Base-by-base conservation (phyloP, 2,329 filamentous ascomycete genomes). In the Aspergillus floridensis region DNA sequence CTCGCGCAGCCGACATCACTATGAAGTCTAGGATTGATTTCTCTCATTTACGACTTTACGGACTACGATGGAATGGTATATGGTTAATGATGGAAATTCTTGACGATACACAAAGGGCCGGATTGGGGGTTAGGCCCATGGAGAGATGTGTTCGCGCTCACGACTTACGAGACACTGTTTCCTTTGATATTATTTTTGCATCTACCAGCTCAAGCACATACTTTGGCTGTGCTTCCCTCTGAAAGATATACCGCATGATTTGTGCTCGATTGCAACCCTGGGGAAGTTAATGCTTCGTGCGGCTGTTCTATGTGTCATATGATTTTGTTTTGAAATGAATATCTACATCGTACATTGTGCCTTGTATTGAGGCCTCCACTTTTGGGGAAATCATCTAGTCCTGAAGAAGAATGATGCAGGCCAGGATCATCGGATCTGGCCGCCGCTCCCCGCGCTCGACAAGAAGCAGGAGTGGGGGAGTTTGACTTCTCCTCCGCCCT, bases 1-100 rank as follows among this genome's bases (percentile, higher is more conserved):
- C 53, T 70, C 71, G 5, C 67, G 68, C 24, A 65, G 70, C 21
- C 63, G 68, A 56, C 68, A 67, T 46, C 63, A 67, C 31, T 73
- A 73, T 63, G 71, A 71, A 53, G 70, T 74, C 54, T 74, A 57
- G 59, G 24, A 16, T 4, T 24, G 24, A 14, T 31, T 29, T 48
- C 32, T 50, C 22, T 24, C 21, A 29, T 32, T 48, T 48, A 26
- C 3, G 26, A 55, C 21, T 44, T 48, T 35, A 26, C 11, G 46
- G 49, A 44, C 38, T 48, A 55, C 32, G 44, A 55, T 55, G 53
- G 29, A 19, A 35, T 46, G 26, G 32, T 48, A 48, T 16, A 7
- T 22, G 29, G 32, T 49, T 57, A 52, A 60, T 56, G 54, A 61
- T 58, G 35, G 32, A 24, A 41, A 55, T 31, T 19, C n/a, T 47